Base-by-base conservation (phyloP, 2,329 filamentous ascomycete genomes). In the Diplocarpon rosae region DNA sequence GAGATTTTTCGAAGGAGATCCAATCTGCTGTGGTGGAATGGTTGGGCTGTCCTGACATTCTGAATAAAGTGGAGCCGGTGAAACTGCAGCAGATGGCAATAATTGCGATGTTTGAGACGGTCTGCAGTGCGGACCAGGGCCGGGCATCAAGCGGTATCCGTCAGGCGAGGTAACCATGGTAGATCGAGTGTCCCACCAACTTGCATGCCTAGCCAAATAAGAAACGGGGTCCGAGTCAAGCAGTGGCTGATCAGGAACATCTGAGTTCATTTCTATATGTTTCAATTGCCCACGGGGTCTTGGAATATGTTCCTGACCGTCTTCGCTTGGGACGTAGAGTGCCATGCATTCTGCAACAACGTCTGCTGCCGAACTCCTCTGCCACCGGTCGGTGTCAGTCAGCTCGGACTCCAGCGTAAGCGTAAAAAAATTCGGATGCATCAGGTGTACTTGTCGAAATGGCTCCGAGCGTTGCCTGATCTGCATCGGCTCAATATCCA, bases 341-440 rank as follows among this genome's bases (percentile, higher is more conserved):
- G 75, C 76, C 69, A 87, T 81, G 53, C 86, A 92, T 52, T 86
- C 80, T 2, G 83, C 82, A 1, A 89, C 81, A 1, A 92, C 79
- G 60, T 90, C 85, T 1, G 84, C 77, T 7, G 85, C 78, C 52
- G 89, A 84, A 54, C 80, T 83, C 54, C 84, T 86, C 56, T 86
- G 75, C 82, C 83, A 92, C 41, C 85, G 77, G 34, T 81, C 80
- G 49, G 78, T 73, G 56, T 92, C 85, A 0, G 72, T 80, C 59
- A 88, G 76, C 61, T 92, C 85, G 2, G 85, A 83, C 50, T 92
- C 85, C 38, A 85, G 73, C 0, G 85, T 90, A 36, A 85, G 71
- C 31, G 73, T 81, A 59, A 85, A 89, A 62, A 92, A 90, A 61
- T 89, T 89, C n/a, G 85, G 81, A 59, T 92, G 85, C 13, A 92